Percentiles rank a stretch among this genome's conserved stretches.
These are phyloP conservation scores for Periconia sp. DNA, from an alignment of 2,329 filamentous ascomycete genomes.

Conservation along the genomic window DNA sequence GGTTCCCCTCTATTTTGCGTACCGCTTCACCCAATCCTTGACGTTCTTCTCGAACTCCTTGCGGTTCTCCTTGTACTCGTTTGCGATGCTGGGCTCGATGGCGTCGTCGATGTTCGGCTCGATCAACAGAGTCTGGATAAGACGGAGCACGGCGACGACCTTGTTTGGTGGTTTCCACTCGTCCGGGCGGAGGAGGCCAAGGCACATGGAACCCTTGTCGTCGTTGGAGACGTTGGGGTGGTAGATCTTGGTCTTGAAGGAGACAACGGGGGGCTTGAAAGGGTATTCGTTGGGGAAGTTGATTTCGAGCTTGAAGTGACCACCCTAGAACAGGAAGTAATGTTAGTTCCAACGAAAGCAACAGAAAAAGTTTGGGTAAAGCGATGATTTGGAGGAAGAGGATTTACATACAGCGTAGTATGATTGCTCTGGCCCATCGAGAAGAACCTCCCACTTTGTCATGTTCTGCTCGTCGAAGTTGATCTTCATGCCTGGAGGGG, in stretches of 20 bases:
- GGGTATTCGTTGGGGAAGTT: conserved; percentile 79
- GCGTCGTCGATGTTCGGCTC: conserved; percentile 89
- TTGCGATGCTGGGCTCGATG: conserved; percentile 81
- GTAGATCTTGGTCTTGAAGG: conserved; percentile 88
- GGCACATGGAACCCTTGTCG: conserved; percentile 79
- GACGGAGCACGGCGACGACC: conserved; percentile 73
- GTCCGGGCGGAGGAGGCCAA: conserved; percentile 79
- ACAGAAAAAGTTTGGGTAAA: conserved; percentile 1
- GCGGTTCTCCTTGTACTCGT: conserved; percentile 73
- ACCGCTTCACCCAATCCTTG: conserved; percentile 70
- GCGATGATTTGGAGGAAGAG: neutral
- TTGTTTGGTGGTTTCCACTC: conserved; percentile 90
- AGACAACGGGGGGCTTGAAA: conserved; percentile 81
- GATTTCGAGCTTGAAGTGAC: conserved; percentile 73
- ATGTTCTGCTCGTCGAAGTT: conserved; percentile 64
- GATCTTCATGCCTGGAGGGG: conserved; percentile 42
- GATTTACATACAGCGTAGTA: conserved; percentile 62
- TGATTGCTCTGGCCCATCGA: conserved; percentile 67
- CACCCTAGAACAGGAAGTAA: conserved; percentile 53
- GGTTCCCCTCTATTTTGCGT: conserved; percentile 55
- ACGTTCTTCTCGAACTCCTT: conserved; percentile 74
- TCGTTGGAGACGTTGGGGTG: conserved; percentile 95
- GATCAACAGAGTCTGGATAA: conserved; percentile 71
- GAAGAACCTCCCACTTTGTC: conserved; percentile 67
- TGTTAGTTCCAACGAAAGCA: conserved; percentile 7